Evolutionary conservation across 1,284 basidiomycete species (phyloP).

Genomic region (Uromyces viciae-fabae): DNA sequence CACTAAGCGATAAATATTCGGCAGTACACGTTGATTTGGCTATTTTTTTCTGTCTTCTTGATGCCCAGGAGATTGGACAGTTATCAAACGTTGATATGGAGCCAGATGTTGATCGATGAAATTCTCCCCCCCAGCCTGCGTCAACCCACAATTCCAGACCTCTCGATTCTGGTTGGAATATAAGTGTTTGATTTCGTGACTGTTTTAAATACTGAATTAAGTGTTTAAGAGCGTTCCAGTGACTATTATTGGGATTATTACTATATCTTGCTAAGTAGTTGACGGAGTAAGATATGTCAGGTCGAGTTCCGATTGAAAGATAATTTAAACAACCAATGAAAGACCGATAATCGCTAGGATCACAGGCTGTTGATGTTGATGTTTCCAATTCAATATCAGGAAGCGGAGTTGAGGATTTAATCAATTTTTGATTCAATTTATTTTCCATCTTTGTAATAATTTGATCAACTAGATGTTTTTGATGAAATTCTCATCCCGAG

Average conservation of each 20-base stretch:
- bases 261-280: conserved; percentile 5
- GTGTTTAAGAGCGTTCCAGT: background rate
- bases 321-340: conserved; percentile 21
- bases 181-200: background rate
- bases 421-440: too few species aligned
- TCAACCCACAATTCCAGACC: background rate
- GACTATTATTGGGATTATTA: background rate
- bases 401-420: too few species aligned
- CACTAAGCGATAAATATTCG: background rate
- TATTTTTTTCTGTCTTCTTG: background rate
- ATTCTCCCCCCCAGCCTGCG: background rate
- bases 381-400: too few species aligned
- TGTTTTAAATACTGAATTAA: background rate
- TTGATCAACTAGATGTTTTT: too few species aligned
- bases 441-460: too few species aligned
- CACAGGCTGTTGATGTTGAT: background rate
- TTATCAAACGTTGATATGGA: background rate
- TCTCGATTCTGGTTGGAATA: background rate
- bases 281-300: conserved; percentile 3
- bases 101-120: background rate
- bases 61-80: background rate
- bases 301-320: conserved; percentile 2
- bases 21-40: background rate
- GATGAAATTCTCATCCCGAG: too few species aligned
- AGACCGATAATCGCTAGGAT: background rate